Percentiles rank a stretch among this genome's conserved stretches.
Conservation (phyloP, 495 filamentous ascomycete genomes). For the Alectoria sarmentosa region DNA sequence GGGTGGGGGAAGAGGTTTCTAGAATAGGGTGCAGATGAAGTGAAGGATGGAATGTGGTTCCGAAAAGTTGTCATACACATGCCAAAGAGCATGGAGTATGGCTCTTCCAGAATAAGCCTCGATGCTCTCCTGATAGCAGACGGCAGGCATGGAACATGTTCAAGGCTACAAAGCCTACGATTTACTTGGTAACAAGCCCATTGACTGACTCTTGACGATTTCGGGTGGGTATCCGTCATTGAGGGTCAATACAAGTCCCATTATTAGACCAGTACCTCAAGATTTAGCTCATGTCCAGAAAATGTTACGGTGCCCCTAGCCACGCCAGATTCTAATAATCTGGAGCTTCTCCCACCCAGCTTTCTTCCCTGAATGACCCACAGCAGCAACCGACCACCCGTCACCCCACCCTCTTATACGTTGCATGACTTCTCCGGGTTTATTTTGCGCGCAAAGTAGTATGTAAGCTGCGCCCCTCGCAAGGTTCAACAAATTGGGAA, state of each 20-base stretch:
- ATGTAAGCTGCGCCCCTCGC: constrained; percentile 76
- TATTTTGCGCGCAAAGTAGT: constrained; percentile 77
- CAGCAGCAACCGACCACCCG: constrained; percentile 68
- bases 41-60: not conserved
- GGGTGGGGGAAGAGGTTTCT: constrained; percentile 59
- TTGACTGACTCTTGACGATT: not conserved
- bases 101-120: not conserved
- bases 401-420: constrained; percentile 50
- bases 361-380: constrained; percentile 72
- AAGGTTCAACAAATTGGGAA: constrained; percentile 55
- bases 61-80: not conserved
- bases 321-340: constrained; percentile 66
- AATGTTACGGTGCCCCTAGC: not conserved
- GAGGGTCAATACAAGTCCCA: not conserved
- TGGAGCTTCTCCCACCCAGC: constrained; percentile 90
- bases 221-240: not conserved
- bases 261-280: not conserved
- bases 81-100: not conserved
- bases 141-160: not conserved
- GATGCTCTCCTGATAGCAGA: not conserved
- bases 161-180: not conserved
- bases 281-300: not conserved
- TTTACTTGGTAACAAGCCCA: not conserved
- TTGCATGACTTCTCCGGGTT: constrained; percentile 44
- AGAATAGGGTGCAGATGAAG: constrained; percentile 18